These are phyloP conservation scores for Apiospora kogelbergensis DNA, from an alignment of 2,329 filamentous ascomycete species.

Conservation along the genomic window DNA sequence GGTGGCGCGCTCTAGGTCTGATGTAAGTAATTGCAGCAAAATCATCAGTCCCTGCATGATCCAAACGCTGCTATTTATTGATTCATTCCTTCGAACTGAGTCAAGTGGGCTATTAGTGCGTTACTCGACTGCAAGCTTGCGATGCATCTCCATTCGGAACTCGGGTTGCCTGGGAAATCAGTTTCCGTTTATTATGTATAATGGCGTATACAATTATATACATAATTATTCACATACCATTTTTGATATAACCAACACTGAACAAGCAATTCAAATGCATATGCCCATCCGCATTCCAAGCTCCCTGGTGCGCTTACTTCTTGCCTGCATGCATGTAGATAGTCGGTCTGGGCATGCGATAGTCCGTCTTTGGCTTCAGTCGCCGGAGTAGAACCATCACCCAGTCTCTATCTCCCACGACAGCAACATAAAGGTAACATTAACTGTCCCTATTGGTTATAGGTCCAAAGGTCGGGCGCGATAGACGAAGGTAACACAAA, in stretches of 20 bases:
- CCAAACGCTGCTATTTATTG: not conserved
- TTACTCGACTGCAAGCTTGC: not conserved
- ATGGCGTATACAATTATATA: not conserved
- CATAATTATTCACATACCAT: too few species aligned
- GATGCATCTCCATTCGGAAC: not conserved
- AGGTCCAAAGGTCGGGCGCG: not conserved
- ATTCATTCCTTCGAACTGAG: not conserved
- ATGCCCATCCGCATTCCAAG: not conserved
- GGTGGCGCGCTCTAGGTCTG: not conserved
- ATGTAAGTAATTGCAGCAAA: not conserved
- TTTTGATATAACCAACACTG: not conserved
- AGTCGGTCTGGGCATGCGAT: not conserved
- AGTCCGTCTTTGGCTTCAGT: not conserved
- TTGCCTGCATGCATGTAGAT: not conserved
- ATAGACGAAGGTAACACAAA: not conserved
- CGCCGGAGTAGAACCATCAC: not conserved
- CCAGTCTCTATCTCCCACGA: not conserved
- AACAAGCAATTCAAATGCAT: not conserved
- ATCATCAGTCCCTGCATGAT: not conserved
- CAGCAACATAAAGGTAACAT: not conserved
- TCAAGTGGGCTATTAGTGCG: not conserved
- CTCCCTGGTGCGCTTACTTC: not conserved
- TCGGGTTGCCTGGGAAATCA: not conserved
- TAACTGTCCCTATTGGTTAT: not conserved
- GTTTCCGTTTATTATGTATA: not conserved